phyloP scores from a whole-genome alignment of 73 alveolate genomes.

The Stentor roeselii region DNA sequence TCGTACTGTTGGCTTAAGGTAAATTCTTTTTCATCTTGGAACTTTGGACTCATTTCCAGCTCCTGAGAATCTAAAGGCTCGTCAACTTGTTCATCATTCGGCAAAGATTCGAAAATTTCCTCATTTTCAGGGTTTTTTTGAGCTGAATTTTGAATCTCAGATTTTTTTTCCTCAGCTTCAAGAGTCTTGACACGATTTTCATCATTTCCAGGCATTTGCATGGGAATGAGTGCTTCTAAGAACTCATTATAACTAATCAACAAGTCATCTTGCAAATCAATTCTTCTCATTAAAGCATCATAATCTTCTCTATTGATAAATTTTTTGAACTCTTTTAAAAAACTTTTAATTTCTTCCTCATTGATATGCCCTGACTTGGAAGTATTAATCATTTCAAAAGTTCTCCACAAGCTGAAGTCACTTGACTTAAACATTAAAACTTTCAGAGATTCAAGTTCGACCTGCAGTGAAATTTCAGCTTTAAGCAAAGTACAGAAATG shows the following conservation, averaged over 20 bases:
- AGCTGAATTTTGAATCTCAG: background rate
- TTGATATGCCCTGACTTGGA: background rate
- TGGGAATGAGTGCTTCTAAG: slow-evolving; percentile 36
- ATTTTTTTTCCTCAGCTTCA: background rate
- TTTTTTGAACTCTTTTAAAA: slow-evolving; percentile 16
- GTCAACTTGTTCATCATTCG: background rate
- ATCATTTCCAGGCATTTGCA: background rate
- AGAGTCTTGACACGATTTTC: background rate
- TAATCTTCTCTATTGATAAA: slow-evolving; percentile 31
- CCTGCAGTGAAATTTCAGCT: background rate
- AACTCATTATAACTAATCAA: slow-evolving; percentile 39
- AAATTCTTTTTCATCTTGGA: background rate
- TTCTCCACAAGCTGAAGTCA: background rate
- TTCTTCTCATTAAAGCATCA: slow-evolving; percentile 41
- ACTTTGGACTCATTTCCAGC: background rate
- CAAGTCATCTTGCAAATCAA: slow-evolving; percentile 39
- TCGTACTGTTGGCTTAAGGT: background rate
- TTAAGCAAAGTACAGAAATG: background rate
- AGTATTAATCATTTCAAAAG: background rate
- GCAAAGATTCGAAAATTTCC: background rate
- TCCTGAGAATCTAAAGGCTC: background rate
- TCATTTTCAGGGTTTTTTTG: background rate
- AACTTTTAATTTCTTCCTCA: slow-evolving; percentile 28
- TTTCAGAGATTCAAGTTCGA: background rate
- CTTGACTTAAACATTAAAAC: background rate